Percentiles rank a stretch among this genome's conserved stretches.
These are phyloP conservation scores for Scedosporium dehoogii DNA, from an alignment of 2,329 filamentous ascomycete species.

Conservation along the genomic window DNA sequence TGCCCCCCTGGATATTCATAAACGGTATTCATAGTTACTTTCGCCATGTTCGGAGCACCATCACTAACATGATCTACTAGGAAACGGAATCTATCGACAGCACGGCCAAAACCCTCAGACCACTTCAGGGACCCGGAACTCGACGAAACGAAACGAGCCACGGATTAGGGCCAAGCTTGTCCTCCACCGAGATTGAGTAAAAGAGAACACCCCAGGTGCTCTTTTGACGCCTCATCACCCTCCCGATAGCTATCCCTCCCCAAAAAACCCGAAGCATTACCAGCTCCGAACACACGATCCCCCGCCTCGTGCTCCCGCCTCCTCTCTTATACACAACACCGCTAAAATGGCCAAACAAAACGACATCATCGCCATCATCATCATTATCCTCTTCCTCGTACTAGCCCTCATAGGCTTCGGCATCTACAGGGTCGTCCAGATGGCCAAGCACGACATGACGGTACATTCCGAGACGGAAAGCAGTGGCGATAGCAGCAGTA, in stretches of 20 bases:
- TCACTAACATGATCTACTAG: no score
- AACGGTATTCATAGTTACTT: not conserved
- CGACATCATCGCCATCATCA: slow-evolving; percentile 58
- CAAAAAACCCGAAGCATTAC: not conserved
- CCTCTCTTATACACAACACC: slow-evolving; percentile 6
- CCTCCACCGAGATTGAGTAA: no score
- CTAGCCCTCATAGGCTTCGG: slow-evolving; percentile 52
- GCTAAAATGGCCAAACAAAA: slow-evolving; percentile 50
- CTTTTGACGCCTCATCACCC: not conserved
- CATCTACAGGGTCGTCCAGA: slow-evolving; percentile 50
- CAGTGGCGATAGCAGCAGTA: slow-evolving; percentile 10
- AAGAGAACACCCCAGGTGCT: no score
- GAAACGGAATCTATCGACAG: no score
- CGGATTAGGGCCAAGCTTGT: no score
- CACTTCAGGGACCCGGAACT: no score
- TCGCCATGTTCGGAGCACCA: no score
- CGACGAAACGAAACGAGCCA: no score
- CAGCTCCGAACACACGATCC: not conserved
- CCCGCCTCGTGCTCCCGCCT: slow-evolving; percentile 3
- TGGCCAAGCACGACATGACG: not conserved
- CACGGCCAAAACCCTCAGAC: no score
- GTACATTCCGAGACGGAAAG: slow-evolving; percentile 2
- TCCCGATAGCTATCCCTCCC: not conserved
- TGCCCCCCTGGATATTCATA: not conserved
- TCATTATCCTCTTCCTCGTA: slow-evolving; percentile 56